Conservation (phyloP, 768 basidiomycete genomes). For the Macrolepiota dolichaula region DNA sequence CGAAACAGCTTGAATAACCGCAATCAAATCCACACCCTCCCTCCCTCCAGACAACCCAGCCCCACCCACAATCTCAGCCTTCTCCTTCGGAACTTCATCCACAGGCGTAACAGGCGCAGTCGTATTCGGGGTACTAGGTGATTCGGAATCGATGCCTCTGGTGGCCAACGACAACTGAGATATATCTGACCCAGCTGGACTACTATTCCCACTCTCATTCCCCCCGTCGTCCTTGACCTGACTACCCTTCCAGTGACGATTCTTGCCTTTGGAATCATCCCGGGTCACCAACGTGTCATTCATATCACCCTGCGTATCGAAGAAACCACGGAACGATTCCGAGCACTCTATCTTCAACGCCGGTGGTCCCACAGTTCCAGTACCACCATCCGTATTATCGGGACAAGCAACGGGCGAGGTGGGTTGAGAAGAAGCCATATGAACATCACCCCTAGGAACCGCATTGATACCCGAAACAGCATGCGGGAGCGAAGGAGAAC, state of each 20-base stretch:
- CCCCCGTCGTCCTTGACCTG: neutral
- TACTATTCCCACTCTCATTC: neutral
- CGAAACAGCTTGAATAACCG: slow-evolving; percentile 5
- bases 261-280: neutral
- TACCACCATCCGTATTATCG: neutral
- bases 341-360: neutral
- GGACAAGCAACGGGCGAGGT: neutral
- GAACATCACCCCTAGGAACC: neutral
- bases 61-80: neutral
- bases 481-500: neutral
- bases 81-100: neutral
- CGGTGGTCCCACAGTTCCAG: neutral
- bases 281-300: neutral
- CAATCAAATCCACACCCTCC: slow-evolving; percentile 3
- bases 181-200: slow-evolving; percentile 9
- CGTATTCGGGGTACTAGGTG: slow-evolving; percentile 2
- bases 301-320: neutral
- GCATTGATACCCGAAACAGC: neutral
- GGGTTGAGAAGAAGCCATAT: neutral
- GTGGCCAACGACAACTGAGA: slow-evolving; percentile 4
- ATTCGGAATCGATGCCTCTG: neutral
- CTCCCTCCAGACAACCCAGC: neutral
- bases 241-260: neutral
- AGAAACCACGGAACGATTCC: slow-evolving; percentile 5
- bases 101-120: slow-evolving; percentile 6